Evolutionary conservation across 83 land plant genomes (phyloP).

Genomic region (Diphasiastrum complanatum): DNA sequence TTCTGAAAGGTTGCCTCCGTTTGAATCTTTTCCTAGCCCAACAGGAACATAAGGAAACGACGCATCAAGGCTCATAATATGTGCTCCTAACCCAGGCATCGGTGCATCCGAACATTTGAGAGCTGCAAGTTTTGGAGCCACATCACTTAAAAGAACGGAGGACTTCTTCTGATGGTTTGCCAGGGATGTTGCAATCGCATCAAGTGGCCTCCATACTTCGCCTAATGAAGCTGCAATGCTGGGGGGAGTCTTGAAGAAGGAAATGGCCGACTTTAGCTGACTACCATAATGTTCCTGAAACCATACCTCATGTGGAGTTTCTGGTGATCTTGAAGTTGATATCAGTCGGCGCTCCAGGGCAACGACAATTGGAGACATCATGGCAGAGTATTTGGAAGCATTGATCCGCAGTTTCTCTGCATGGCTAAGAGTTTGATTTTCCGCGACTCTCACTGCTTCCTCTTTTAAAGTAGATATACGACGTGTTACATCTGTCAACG

Average conservation of each 20-base stretch:
- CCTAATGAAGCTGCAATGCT: conserved; percentile 44
- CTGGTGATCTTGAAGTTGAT: conserved; percentile 78
- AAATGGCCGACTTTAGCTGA: conserved; percentile 73
- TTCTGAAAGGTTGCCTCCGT: conserved; percentile 27
- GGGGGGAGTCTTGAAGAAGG: conserved; percentile 75
- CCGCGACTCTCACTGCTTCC: conserved; percentile 78
- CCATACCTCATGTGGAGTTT: conserved; percentile 83
- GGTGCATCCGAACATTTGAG: conserved; percentile 83
- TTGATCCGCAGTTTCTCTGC: conserved; percentile 77
- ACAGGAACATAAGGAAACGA: neutral
- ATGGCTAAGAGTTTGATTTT: conserved; percentile 67
- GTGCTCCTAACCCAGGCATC: conserved; percentile 95
- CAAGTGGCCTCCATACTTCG: conserved; percentile 96
- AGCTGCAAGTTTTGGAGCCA: conserved; percentile 70
- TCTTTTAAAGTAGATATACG: conserved; percentile 80
- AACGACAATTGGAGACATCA: conserved; percentile 92
- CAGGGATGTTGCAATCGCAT: conserved; percentile 67
- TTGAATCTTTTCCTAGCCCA: conserved; percentile 2
- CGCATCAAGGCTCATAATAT: conserved; percentile 35
- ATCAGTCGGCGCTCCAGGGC: conserved; percentile 87
- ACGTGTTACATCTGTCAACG: conserved; percentile 77
- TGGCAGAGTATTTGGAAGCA: conserved; percentile 89
- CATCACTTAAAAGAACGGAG: conserved; percentile 55
- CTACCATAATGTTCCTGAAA: conserved; percentile 70
- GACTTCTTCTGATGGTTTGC: conserved; percentile 75